Evolutionary conservation across 2,329 filamentous ascomycete genomes (phyloP), one percentile per base, ranked within the genome.

Genomic region (Colletotrichum sp.): DNA sequence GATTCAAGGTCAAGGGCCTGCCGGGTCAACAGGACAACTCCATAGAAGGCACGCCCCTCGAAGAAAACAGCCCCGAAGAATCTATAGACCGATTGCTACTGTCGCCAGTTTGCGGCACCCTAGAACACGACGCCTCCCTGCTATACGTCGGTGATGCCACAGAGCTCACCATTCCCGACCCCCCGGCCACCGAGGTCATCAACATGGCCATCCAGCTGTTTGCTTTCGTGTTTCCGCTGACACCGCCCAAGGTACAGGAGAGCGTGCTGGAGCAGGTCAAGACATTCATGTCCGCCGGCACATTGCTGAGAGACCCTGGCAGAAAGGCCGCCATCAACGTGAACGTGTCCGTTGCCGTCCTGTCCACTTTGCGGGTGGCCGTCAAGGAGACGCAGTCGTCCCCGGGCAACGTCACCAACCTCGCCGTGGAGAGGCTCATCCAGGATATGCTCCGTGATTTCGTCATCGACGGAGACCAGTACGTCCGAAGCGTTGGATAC

Each of bases 151-250:
- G 89, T 10, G 86, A 88, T 67, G 85, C 88, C 4, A 85, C 81
- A 67, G 86, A 77, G 74, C 79, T 80, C 79, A 83, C 71, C 39
- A 69, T 72, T 24, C 94, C 94, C 18, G 94, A 97, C 78, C 96
- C 96, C 10, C 94, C 97, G 7, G 93, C 95, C 1, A 99, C 96
- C 1, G 96, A 98, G 82, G 96, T 98, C 30, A 95, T 99, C 76
- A 98, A 99, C 82, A 93, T 96, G 81, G 96, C 97, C 1, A 98
- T 99, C 72, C 94, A 97, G 77, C 88, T 99, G 0, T 99, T 99
- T 82, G 95, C 96, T 3, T 95, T 98, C 69, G 94, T 95, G 52
- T 93, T 99, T 73, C 96, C 97, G 4, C 88, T 98, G 12, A 98
- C 98, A 61, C 94, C 95, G 0, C 90, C 95, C 6, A 98, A 96